Conservation (phyloP, 768 basidiomycete genomes). For the Polyporus arcularius region DNA sequence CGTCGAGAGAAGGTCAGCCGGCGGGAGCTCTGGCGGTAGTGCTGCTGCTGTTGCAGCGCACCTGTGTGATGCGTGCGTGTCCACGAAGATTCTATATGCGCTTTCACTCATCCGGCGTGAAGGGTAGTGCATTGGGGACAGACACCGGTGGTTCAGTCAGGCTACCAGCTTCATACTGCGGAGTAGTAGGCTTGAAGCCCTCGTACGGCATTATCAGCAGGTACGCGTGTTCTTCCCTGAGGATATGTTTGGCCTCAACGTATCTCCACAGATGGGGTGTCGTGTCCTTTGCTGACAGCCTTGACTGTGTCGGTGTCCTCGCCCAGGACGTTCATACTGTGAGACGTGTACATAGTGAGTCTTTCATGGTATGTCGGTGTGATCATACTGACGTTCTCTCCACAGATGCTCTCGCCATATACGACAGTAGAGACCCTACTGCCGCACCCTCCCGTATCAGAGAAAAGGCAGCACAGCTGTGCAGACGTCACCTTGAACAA, state of each 20-base stretch:
- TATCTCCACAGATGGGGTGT: constrained; percentile 71
- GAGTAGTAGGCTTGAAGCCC: constrained; percentile 89
- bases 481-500: background rate
- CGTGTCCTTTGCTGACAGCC: constrained; percentile 89
- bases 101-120: constrained; percentile 6
- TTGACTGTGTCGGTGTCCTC: constrained; percentile 92
- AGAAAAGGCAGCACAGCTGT: constrained; percentile 32
- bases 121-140: constrained; percentile 78
- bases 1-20: constrained; percentile 62
- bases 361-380: background rate
- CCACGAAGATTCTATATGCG: background rate
- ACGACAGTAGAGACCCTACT: constrained; percentile 78
- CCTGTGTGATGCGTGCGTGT: constrained; percentile 78
- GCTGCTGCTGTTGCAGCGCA: constrained; percentile 90
- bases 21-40: constrained; percentile 94
- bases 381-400: background rate
- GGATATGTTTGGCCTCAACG: background rate
- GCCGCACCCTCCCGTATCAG: constrained; percentile 49
- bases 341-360: constrained; percentile 64
- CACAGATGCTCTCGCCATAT: constrained; percentile 37
- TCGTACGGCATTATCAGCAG: constrained; percentile 91
- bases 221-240: constrained; percentile 36
- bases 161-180: constrained; percentile 93
- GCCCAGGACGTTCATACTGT: constrained; percentile 53
- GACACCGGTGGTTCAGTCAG: constrained; percentile 96